Conservation (phyloP, 768 basidiomycete genomes). For the Cystobasidiopsis lactophilus region DNA sequence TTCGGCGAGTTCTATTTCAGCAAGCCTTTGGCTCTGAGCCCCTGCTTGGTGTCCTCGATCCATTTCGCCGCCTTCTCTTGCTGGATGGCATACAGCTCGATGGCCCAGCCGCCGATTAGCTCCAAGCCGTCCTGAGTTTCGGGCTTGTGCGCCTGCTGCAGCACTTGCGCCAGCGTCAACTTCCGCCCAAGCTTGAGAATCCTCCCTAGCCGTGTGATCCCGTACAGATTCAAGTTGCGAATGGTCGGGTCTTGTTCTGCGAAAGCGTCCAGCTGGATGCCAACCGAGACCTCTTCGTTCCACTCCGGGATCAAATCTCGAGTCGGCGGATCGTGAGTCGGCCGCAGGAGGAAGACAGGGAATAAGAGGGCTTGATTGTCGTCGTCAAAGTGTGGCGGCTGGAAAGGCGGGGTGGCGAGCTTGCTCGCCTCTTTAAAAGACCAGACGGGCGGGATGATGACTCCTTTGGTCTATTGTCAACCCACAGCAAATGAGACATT, state of each 20-base stretch:
- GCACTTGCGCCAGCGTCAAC: slow-evolving; percentile 62
- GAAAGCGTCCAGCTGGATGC: slow-evolving; percentile 53
- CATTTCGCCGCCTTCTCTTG: slow-evolving; percentile 57
- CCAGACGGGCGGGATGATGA: slow-evolving; percentile 3
- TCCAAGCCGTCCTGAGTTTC: slow-evolving; percentile 55
- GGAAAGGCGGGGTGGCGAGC: slow-evolving; percentile 34
- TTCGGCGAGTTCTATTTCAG: not conserved
- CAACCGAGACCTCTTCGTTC: slow-evolving; percentile 61
- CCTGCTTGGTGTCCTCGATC: slow-evolving; percentile 62
- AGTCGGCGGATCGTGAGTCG: slow-evolving; percentile 44
- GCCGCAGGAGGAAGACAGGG: slow-evolving; percentile 84
- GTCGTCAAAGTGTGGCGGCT: slow-evolving; percentile 22
- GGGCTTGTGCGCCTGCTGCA: slow-evolving; percentile 35
- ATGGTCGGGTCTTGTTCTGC: slow-evolving; percentile 43
- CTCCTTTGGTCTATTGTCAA: too few relatives aligned
- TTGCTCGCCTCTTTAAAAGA: slow-evolving; percentile 24
- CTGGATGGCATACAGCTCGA: slow-evolving; percentile 57
- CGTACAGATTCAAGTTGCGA: slow-evolving; percentile 52
- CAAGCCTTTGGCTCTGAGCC: slow-evolving; percentile 8
- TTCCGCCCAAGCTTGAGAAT: slow-evolving; percentile 79
- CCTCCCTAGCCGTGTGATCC: slow-evolving; percentile 49
- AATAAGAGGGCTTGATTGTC: slow-evolving; percentile 39
- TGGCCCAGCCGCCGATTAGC: slow-evolving; percentile 47
- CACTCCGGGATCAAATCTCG: slow-evolving; percentile 77
- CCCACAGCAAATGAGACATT: too few relatives aligned